Evolutionary conservation across 2,329 filamentous ascomycete genomes (phyloP), one percentile per base, ranked within the genome.

Genomic region (Penicillium sp.): DNA sequence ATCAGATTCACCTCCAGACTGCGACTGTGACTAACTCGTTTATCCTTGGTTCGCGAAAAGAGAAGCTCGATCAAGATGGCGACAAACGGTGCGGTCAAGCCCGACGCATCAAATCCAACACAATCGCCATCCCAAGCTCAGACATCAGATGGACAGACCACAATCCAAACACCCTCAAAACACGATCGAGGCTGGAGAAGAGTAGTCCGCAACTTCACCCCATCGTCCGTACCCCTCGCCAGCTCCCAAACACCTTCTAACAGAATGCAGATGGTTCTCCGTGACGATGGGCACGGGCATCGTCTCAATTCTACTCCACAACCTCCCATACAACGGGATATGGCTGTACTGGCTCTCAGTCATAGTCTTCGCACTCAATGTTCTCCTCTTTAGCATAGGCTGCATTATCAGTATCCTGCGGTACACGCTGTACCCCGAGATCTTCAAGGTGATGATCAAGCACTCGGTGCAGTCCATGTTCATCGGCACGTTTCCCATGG

Each of bases 401-500:
- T 59, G 79, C 18, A 51, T 71, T 5, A 76, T 86, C 41, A 84
- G 81, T 1, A 50, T 82, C 1, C 64, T 86, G 2, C 79, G 87
- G 4, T 90, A 89, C 60, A 72, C 73, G 0, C 61, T 88, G 1
- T 89, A 87, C 61, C 86, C 85, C 0, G 77, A 81, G 51, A 83
- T 88, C 27, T 89, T 85, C 79, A 63, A 52, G 0, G 81, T 79
- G 14, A 87, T 90, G 85, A 79, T 89, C 31, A 71, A 74, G 2
- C 83, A 90, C 63, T 85, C 84, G 0, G 79, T 79, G 1, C 84
- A 90, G 62, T 85, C 82, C 1, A 75, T 90, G 47, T 90, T 89
- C 58, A 70, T 90, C 3, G 86, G 82, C 0, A 86, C 83, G 0
- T 79, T 87, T 28, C 85, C 85, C 0, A 88, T 89, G 83, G 85